phyloP scores from a whole-genome alignment of 2,329 filamentous ascomycete genomes.

The Neurospora sp. region DNA sequence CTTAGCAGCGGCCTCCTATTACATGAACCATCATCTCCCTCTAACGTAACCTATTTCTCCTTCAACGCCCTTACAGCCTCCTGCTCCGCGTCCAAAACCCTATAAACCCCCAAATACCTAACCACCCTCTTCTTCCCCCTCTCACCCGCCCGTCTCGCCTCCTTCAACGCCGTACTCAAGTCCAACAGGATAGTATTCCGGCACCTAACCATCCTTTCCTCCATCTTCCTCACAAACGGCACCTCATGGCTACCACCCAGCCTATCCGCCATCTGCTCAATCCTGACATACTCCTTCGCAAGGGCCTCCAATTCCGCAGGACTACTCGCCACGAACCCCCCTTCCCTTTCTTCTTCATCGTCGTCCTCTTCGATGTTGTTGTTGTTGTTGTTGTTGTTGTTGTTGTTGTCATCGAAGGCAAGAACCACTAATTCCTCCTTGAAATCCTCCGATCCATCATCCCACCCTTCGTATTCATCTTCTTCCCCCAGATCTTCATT shows the following conservation, averaged over 20 bases:
- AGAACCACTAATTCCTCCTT: background rate
- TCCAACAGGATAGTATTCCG: conserved; percentile 48
- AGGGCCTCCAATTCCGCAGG: conserved; percentile 35
- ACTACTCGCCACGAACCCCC: conserved; percentile 32
- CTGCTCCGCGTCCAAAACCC: conserved; percentile 38
- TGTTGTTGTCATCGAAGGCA: conserved; percentile 16
- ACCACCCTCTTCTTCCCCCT: conserved; percentile 36
- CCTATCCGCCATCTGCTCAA: conserved; percentile 31
- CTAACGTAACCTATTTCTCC: conserved; percentile 19
- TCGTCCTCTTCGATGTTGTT: conserved; percentile 23
- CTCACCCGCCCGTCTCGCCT: conserved; percentile 27
- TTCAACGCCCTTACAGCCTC: conserved; percentile 43
- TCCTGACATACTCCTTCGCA: conserved; percentile 34
- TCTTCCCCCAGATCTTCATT: conserved; percentile 26
- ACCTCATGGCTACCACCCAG: conserved; percentile 32
- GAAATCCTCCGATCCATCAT: conserved; percentile 22
- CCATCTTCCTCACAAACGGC: conserved; percentile 40
- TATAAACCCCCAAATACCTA: conserved; percentile 43
- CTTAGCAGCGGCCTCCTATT: background rate
- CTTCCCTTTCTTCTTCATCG: conserved; percentile 23
- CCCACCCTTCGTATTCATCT: conserved; percentile 20
- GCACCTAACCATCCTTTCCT: conserved; percentile 42
- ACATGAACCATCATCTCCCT: background rate
- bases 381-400: conserved; percentile 16
- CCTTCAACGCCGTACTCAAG: conserved; percentile 37